Base-by-base conservation (phyloP, 2,329 filamentous ascomycete genomes). In the Trichophyton schoenleinii region DNA sequence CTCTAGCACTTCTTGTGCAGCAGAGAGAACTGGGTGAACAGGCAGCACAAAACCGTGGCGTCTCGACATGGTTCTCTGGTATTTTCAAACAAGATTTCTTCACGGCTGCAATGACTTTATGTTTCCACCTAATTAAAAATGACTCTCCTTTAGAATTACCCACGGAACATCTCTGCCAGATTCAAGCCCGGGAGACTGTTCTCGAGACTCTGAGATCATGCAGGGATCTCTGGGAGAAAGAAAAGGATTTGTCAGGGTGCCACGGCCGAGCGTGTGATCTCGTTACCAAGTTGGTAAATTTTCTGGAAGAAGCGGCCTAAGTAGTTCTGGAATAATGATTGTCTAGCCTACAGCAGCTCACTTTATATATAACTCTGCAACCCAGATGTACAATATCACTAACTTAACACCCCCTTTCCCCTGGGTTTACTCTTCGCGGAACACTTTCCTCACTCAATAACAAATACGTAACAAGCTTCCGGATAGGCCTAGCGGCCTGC, bases 141-240 rank as follows among this genome's bases (percentile, higher is more conserved):
- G 61, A 60, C n/a, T 34, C 53, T 7, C 46, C 59, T 31, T 46
- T 52, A 18, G 64, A 63, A 20, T 46, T 42, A 53, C 38, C 41
- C 42, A 8, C 49, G 0, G 11, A 55, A 36, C 34, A 60, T 36
- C 31, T 31, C 15, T 15, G 46, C 11, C n/a, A 59, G 34, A 42
- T 58, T 9, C 18, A 49, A 62, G 13, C 64, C n/a, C 57, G 62
- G 22, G 62, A 64, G 44, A 66, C 64, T 1, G 66, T 66, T 44
- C 61, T 66, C 7, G 60, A 66, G 52, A 66, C 65, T 1, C 36
- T 66, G 5, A 46, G 62, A 20, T 64, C 63, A 31, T 66, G 65
- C 42, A 62, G 63, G 44, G 65, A 66, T 62, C 82, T 78, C 11
- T 78, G 73, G 1, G 75, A 81, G 0, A 80, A 84, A 8, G 85